Evolutionary conservation across 805 yeast species (phyloP), one percentile per base, ranked within the genome.

Genomic region (Pichia ethanolica): DNA sequence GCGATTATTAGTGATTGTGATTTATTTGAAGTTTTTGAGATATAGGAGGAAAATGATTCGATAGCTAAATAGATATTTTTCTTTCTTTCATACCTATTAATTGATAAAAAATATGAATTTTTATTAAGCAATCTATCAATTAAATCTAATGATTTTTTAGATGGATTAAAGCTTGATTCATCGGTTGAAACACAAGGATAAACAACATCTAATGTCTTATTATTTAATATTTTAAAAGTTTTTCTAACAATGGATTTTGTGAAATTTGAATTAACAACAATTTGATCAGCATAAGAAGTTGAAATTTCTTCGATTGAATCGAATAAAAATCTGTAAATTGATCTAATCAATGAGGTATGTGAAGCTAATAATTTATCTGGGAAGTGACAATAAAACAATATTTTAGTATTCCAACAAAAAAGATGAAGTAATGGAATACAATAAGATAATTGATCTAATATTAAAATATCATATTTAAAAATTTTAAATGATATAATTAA

Each of bases 341-440:
- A 70, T 58, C 89, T 83, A 8, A 84, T 30, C 1, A 73, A 30
- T 2, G 82, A 70, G 3, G 74, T 70, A 47, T 83, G 82, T 20
- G 71, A 69, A 0, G 96, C 83, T 40, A 91, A 69, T 44, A 84
- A 71, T 61, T 85, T 84, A 65, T 93, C 99, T 0, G 99, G 99
- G 65, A 91, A 91, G 70, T 93, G 99, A 60, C 99, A 90, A 66
- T 93, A 93, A 62, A 91, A 93, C 46, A 93, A 67, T 4, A 86
- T 74, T 45, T 78, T 78, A 2, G 84, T 64, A 1, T 56, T 65
- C 48, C 47, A 54, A 53, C 69, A 72, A 62, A 65, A 78, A 52
- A 67, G 62, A 55, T 60, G 81, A 25, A 93, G 58, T 13, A 90
- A 55, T 6, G 98, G 98, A 5, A 89, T 71, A 56, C 95, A 82